Evolutionary conservation across 352 stramenopile species (phyloP), one percentile per base, ranked within the genome.

Genomic region (Aphanomyces cochlioides): DNA sequence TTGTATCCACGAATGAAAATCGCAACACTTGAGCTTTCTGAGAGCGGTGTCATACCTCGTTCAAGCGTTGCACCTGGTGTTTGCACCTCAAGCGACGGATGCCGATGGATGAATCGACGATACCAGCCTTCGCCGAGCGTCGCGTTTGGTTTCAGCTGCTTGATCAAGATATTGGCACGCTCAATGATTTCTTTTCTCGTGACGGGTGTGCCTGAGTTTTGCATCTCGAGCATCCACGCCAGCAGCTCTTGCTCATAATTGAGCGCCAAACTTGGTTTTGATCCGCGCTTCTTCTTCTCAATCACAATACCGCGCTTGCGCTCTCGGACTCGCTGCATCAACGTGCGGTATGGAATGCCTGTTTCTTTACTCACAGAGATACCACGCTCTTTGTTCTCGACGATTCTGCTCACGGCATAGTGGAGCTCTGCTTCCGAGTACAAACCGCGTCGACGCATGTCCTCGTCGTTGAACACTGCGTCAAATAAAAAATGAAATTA

Each of bases 101-200:
- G 54, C 5, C 54, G 54, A n/a, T 61, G 17, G 34, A 61, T 61
- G 54, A 61, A 61, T 10, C 54, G 54, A 39, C 54, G 54, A 37
- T 61, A 61, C 54, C 54, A 61, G 19, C 54, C 54, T 61, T 61
- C 54, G 54, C 54, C 54, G 28, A 61, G 43, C 54, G 54, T 43
- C 15, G 54, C 54, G 21, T 61, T 37, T 12, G 54, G 54, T 37
- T 61, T 61, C 8, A 61, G n/a, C 34, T 61, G 54, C 54, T 61
- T 61, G 54, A 61, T 61, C 54, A 61, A 61, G 19, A 2, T 12
- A n/a, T 61, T 61, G 15, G 54, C 54, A 1, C 54, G 54, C 54
- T 61, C 54, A 40, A 61, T 61, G 54, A 61, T 61, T n/a, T 61
- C 54, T 37, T 61, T 61, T 12, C 54, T 7, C 28, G 12, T 40